Evolutionary conservation across 306 rosid species (phyloP).

Genomic region (Pyrus betulifolia): DNA sequence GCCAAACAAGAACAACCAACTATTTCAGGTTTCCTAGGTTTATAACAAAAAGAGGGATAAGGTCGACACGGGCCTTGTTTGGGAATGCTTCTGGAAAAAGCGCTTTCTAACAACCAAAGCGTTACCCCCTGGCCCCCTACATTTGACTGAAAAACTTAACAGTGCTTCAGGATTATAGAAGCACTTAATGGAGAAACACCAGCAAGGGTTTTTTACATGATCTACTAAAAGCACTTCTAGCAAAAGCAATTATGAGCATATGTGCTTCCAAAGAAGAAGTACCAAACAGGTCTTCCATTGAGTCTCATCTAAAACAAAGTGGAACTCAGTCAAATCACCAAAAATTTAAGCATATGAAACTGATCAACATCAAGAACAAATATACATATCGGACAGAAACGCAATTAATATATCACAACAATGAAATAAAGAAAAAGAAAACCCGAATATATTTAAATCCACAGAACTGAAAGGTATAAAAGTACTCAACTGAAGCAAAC

Average conservation of each 20-base stretch:
- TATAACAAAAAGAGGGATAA: background rate
- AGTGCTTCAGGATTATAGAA: background rate
- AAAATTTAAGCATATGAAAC: too few relatives aligned
- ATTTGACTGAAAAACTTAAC: background rate
- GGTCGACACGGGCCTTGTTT: background rate
- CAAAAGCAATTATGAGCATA: background rate
- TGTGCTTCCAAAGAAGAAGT: background rate
- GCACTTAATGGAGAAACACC: background rate
- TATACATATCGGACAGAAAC: background rate
- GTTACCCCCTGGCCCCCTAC: background rate
- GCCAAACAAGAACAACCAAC: background rate
- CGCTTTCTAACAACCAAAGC: background rate
- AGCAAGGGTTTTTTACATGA: background rate
- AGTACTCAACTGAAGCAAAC: background rate
- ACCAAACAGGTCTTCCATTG: background rate
- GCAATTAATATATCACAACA: background rate
- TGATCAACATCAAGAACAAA: background rate
- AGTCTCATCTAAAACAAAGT: background rate
- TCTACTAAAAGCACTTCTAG: background rate
- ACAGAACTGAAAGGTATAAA: background rate
- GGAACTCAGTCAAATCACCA: background rate
- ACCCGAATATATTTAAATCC: background rate
- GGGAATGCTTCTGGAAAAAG: background rate
- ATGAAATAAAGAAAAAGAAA: background rate
- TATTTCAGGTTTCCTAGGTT: background rate